Base-by-base conservation (phyloP, 1,284 basidiomycete genomes). In the Cutaneotrichosporon spelunceum region DNA sequence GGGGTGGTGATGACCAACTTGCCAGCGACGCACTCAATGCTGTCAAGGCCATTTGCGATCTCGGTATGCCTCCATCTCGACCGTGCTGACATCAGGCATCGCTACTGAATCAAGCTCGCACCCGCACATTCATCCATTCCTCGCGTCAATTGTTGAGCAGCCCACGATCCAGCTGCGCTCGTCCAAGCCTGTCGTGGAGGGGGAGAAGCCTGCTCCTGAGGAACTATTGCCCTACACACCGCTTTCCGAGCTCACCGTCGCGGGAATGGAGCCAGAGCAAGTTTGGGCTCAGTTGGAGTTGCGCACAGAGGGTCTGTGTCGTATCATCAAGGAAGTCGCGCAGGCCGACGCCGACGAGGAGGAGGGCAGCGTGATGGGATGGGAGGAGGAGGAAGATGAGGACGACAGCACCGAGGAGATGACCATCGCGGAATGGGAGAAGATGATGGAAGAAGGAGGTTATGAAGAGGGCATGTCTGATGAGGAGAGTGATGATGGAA, bases 221-320 rank as follows among this genome's bases (percentile, higher is more conserved):
- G 44, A 72, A n/a, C 69, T 81, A 21, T 83, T 91, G 54, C 79
- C 84, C 48, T 82, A 83, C 53, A 95, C 93, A 0, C 91, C 92
- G 4, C 79, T 97, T 3, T 79, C 84, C 2, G 84, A 85, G 56
- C 84, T 98, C 23, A 88, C 87, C 63, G 82, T 87, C 13, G 86
- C 91, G n/a, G 88, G 84, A n/a, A 88, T 96, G 85, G 87, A 87
- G 68, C 83, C 86, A 24, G 90, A 91, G 61, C 93, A 96, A 77
- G 82, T 98, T 27, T 99, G 95, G 95, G 87, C 88, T 53, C 95
- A 96, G 78, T 78, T 95, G 56, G 93, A 96, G 72, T 81, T 95
- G 53, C 82, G 89, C 53, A 80, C 86, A 27, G 84, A 85, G 66
- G 84, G 74, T 27, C 67, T 80, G 11, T 70, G 69, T 30, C 68